A percentile compares a stretch with the other conserved stretches of the same genome.
Evolutionary conservation across 2,329 filamentous ascomycete genomes (phyloP).

Genomic region (Neofusicoccum laricinum): DNA sequence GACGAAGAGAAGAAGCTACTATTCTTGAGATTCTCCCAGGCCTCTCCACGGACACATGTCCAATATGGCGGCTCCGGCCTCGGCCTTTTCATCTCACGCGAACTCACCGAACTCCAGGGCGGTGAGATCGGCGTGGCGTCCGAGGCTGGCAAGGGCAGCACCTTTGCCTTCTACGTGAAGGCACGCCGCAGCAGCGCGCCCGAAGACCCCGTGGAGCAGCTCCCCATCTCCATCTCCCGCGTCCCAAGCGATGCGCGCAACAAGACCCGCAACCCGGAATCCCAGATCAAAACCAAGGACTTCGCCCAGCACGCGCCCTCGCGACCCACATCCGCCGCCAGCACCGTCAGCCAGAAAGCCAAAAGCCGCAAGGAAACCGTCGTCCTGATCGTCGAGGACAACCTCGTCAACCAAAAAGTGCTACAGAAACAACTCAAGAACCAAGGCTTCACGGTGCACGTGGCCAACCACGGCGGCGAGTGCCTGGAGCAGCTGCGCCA

Average conservation of each 20-base stretch:
- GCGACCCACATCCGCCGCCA: conserved; percentile 8
- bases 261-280: conserved; percentile 20
- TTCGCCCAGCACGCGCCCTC: conserved; percentile 24
- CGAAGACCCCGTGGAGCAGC: conserved; percentile 27
- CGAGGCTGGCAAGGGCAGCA: conserved; percentile 65
- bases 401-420: conserved; percentile 45
- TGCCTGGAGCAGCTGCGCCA: conserved; percentile 42
- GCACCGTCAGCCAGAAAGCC: conserved; percentile 10
- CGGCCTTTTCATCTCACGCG: conserved; percentile 74
- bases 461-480: conserved; percentile 51
- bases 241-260: conserved; percentile 32
- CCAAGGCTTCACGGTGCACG: conserved; percentile 43
- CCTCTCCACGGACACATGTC: conserved; percentile 71
- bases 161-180: conserved; percentile 74
- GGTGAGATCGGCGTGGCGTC: conserved; percentile 75
- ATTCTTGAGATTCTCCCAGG: conserved; percentile 77
- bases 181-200: conserved; percentile 55
- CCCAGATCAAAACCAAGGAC: conserved; percentile 31
- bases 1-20: conserved; percentile 69
- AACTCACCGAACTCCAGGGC: conserved; percentile 76
- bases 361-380: conserved; percentile 21
- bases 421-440: conserved; percentile 50
- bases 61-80: conserved; percentile 78
- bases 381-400: conserved; percentile 43
- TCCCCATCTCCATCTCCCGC: conserved; percentile 27